Conservation (phyloP, 2,329 filamentous ascomycete species). For the Ceratocystis colombiana region DNA sequence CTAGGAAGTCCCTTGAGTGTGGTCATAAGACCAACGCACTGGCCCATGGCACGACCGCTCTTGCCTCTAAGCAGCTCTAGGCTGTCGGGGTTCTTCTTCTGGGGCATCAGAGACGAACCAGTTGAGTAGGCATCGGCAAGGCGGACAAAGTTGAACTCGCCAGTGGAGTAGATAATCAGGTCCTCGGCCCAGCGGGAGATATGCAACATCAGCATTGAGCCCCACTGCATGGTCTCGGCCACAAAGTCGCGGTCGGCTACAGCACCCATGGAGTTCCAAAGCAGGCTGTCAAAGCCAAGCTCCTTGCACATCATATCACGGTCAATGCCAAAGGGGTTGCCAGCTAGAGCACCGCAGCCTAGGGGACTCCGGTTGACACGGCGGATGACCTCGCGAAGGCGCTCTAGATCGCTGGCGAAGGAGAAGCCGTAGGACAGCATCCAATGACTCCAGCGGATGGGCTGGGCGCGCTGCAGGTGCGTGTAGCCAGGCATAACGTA, state of each 20-base stretch:
- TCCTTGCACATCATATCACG: slow-evolving; percentile 69
- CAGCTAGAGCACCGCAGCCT: slow-evolving; percentile 66
- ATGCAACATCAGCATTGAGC: slow-evolving; percentile 66
- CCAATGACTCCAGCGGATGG: slow-evolving; percentile 74
- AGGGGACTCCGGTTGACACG: slow-evolving; percentile 65
- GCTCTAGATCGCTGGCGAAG: slow-evolving; percentile 65
- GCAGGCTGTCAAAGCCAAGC: slow-evolving; percentile 64
- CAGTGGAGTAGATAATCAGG: slow-evolving; percentile 68
- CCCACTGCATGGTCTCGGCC: slow-evolving; percentile 72
- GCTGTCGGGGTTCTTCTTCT: slow-evolving; percentile 78
- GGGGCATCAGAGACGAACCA: slow-evolving; percentile 66
- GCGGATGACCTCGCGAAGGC: slow-evolving; percentile 60
- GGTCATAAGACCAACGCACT: slow-evolving; percentile 67
- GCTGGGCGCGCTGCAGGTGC: slow-evolving; percentile 71
- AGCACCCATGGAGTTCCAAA: slow-evolving; percentile 67
- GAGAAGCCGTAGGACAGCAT: slow-evolving; percentile 63
- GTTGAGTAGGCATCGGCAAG: slow-evolving; percentile 73
- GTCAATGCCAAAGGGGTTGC: slow-evolving; percentile 74
- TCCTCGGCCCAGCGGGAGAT: slow-evolving; percentile 75
- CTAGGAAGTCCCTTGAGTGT: slow-evolving; percentile 61
- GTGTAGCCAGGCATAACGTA: slow-evolving; percentile 82
- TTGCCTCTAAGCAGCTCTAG: slow-evolving; percentile 64
- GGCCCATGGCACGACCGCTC: slow-evolving; percentile 64
- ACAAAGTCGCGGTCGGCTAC: slow-evolving; percentile 75
- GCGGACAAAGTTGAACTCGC: slow-evolving; percentile 66